phyloP scores from a whole-genome alignment of 768 basidiomycete species.

The Rhizopogon vinicolor region DNA sequence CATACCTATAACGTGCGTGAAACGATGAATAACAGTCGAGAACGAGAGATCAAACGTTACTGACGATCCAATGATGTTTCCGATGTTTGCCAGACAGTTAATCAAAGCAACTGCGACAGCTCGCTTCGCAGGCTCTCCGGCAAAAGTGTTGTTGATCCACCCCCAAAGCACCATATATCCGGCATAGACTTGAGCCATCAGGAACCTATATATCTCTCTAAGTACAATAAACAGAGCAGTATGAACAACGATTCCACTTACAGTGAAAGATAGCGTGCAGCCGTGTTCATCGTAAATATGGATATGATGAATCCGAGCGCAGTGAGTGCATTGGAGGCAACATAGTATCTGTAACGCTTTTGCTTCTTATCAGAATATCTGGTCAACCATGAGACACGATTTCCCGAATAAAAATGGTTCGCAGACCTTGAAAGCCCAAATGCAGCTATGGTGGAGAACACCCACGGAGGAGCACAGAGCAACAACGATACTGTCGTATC shows the following conservation, averaged over 20 bases:
- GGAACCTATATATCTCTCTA: slow-evolving; percentile 40
- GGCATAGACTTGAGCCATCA: slow-evolving; percentile 67
- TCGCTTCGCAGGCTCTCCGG: slow-evolving; percentile 74
- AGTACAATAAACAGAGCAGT: neutral
- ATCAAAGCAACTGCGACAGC: slow-evolving; percentile 76
- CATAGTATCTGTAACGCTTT: slow-evolving; percentile 69
- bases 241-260: slow-evolving; percentile 20
- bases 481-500: slow-evolving; percentile 34
- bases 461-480: slow-evolving; percentile 37
- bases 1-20: slow-evolving; percentile 34
- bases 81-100: slow-evolving; percentile 73
- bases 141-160: slow-evolving; percentile 50
- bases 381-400: neutral
- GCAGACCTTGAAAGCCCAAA: slow-evolving; percentile 14
- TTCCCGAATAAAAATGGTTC: neutral
- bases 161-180: slow-evolving; percentile 57
- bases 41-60: slow-evolving; percentile 18
- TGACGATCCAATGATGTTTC: slow-evolving; percentile 77
- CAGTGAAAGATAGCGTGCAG: slow-evolving; percentile 61
- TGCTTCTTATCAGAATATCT: slow-evolving; percentile 65
- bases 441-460: slow-evolving; percentile 25
- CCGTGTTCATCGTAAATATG: slow-evolving; percentile 53
- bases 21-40: too few relatives aligned
- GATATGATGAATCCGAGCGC: slow-evolving; percentile 65
- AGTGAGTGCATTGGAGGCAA: slow-evolving; percentile 45